phyloP scores from a whole-genome alignment of 2,329 filamentous ascomycete species.

The Neophaeococcomyces mojaviensis region DNA sequence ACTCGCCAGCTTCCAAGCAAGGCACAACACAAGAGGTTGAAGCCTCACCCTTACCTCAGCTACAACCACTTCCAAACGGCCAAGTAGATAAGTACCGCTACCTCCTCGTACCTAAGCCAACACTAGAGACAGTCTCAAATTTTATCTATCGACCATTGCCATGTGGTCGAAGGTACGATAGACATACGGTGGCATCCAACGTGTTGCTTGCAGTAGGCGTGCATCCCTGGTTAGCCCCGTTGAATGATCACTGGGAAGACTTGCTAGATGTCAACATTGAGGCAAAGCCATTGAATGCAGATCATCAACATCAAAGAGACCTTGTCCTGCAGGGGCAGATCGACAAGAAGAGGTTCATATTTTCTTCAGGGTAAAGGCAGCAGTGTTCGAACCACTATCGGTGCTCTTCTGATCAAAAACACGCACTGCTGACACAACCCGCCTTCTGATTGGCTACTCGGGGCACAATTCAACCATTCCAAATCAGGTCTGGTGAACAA shows the following conservation, averaged over 20 bases:
- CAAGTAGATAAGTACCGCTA: background rate
- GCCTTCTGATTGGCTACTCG: no score
- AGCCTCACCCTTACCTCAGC: background rate
- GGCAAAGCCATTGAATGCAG: background rate
- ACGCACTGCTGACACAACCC: no score
- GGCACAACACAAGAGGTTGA: no score
- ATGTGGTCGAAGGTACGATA: background rate
- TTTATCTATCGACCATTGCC: background rate
- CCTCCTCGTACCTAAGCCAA: background rate
- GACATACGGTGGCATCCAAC: background rate
- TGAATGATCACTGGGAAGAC: slow-evolving; percentile 2
- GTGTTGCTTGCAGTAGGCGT: slow-evolving; percentile 5
- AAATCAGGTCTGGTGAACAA: no score
- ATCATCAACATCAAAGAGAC: background rate
- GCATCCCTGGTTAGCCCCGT: slow-evolving; percentile 1
- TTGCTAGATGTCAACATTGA: background rate
- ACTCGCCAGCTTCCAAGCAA: no score
- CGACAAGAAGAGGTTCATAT: no score
- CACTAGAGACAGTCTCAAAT: background rate
- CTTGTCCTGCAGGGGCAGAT: no score
- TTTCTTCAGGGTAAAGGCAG: no score
- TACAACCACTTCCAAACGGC: no score
- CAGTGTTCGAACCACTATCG: no score
- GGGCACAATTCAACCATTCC: no score
- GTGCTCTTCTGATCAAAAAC: no score